Evolutionary conservation across 108 stramenopile genomes (phyloP).

Genomic region (Fragilaria radians): DNA sequence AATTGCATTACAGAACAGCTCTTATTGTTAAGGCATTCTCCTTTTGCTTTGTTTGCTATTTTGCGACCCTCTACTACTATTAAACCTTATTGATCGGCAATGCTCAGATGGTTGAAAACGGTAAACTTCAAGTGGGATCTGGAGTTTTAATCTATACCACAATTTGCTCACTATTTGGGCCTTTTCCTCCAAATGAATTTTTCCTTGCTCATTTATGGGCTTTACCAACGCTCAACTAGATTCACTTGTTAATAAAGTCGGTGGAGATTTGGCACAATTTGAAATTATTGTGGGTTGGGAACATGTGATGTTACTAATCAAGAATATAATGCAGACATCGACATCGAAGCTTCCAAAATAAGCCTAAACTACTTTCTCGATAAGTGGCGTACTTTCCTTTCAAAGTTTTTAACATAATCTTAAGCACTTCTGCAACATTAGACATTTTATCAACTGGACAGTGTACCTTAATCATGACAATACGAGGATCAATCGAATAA

Average conservation of each 20-base stretch:
- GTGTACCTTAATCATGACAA: constrained; percentile 86
- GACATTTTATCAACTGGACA: constrained; percentile 80
- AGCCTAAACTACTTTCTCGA: constrained; percentile 60
- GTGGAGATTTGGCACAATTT: constrained; percentile 54
- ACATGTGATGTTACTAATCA: constrained; percentile 80
- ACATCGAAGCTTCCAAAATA: constrained; percentile 55
- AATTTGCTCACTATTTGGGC: constrained; percentile 79
- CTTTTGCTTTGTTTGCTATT: constrained; percentile 97
- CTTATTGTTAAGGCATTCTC: constrained; percentile 97
- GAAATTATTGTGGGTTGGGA: constrained; percentile 82
- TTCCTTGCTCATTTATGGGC: constrained; percentile 73
- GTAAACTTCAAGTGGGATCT: constrained; percentile 75
- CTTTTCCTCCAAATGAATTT: constrained; percentile 77
- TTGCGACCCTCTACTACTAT: constrained; percentile 95
- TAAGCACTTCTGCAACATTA: constrained; percentile 88
- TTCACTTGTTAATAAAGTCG: constrained; percentile 33
- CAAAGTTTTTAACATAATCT: constrained; percentile 67
- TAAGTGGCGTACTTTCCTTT: constrained; percentile 76
- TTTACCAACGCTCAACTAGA: constrained; percentile 71
- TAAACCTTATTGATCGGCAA: constrained; percentile 61
- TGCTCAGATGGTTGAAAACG: constrained; percentile 56
- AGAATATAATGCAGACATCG: constrained; percentile 72
- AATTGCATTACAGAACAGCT: constrained; percentile 84
- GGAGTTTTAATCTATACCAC: constrained; percentile 77
- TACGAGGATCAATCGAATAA: constrained; percentile 54